Base-by-base conservation (phyloP, 2,329 filamentous ascomycete genomes). In the Claviceps sp. region DNA sequence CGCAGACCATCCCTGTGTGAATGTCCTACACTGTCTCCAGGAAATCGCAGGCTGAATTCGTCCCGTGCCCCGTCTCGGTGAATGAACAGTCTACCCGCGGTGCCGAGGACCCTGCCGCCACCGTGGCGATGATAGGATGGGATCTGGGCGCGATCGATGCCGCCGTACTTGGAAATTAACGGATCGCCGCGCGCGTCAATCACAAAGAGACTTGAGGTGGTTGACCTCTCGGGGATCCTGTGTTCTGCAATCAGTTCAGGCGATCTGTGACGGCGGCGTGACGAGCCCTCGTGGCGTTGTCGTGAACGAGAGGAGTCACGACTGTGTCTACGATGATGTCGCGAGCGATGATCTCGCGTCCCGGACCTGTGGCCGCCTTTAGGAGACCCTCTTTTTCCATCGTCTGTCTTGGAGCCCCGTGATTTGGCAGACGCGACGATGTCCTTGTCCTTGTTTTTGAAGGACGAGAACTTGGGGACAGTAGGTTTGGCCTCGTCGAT, bases 151-250 rank as follows among this genome's bases (percentile, higher is more conserved):
- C 79, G 79, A 62, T 95, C 82, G 40, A 86, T 75, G 29, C 53
- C 47, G 14, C 79, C 87, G 63, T 90, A 96, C 26, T 77, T 76
- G 45, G 85, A 66, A 57, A 93, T 88, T 47, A 88, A 76, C 4
- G 76, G 71, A 60, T 97, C 91, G 0, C 91, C 90, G 60, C 80
- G 82, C 43, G 72, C 79, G 66, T 97, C 91, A 49, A 86, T 60
- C 45, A 79, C 59, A 63, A 79, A 90, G 3, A 62, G 40, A 60
- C 62, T 56, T 23, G 63, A 56, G 61, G 37, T 34, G 9, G 9
- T 43, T 2, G 38, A 14, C 16, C 11, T 43, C 17, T 34, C 38
- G 13, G 46, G 37, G 9, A 8, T 5, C 16, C 42, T 11, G 36
- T 55, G 58, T 11, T 22, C 45, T 20, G 54, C 43, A 16, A 13